Evolutionary conservation across 202 grass and related monocot genomes (phyloP).

Genomic region (Carex arenaria): DNA sequence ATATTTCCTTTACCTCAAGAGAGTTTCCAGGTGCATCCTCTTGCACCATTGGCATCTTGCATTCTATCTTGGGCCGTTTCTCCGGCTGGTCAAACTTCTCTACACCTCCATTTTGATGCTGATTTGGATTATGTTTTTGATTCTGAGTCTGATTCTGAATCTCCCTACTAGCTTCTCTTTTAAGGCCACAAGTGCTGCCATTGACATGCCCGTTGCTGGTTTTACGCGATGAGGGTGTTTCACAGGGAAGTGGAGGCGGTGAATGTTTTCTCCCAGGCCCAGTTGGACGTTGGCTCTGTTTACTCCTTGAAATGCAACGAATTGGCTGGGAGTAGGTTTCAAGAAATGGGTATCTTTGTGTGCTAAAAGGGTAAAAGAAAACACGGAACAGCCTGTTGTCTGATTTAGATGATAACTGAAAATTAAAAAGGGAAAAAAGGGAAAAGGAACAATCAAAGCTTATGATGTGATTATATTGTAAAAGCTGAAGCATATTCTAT

Average conservation of each 20-base stretch:
- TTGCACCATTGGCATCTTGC: constrained; percentile 19
- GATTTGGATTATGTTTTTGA: constrained; percentile 5
- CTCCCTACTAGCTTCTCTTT: constrained; percentile 7
- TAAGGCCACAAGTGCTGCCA: constrained; percentile 26
- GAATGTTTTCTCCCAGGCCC: constrained; percentile 35
- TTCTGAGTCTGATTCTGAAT: constrained; percentile 12
- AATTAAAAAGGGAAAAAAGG: not conserved
- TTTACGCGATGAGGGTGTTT: constrained; percentile 32
- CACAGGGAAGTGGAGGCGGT: constrained; percentile 29
- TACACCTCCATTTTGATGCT: constrained; percentile 31
- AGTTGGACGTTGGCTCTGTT: constrained; percentile 35
- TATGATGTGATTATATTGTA: constrained; percentile 7
- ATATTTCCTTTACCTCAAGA: constrained; percentile 40
- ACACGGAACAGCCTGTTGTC: constrained; percentile 93
- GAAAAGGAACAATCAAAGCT: constrained; percentile 7
- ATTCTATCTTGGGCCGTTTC: constrained; percentile 52
- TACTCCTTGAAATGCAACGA: constrained; percentile 75
- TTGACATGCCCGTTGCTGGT: constrained; percentile 24
- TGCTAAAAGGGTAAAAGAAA: constrained; percentile 52
- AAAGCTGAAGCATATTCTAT: not conserved
- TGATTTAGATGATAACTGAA: constrained; percentile 92
- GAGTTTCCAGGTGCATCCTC: constrained; percentile 35
- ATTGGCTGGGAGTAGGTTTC: constrained; percentile 83
- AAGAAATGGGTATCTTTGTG: constrained; percentile 72
- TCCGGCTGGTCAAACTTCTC: constrained; percentile 25